Conservation (phyloP, 169 alveolate species). For the Plasmodium berghei region DNA sequence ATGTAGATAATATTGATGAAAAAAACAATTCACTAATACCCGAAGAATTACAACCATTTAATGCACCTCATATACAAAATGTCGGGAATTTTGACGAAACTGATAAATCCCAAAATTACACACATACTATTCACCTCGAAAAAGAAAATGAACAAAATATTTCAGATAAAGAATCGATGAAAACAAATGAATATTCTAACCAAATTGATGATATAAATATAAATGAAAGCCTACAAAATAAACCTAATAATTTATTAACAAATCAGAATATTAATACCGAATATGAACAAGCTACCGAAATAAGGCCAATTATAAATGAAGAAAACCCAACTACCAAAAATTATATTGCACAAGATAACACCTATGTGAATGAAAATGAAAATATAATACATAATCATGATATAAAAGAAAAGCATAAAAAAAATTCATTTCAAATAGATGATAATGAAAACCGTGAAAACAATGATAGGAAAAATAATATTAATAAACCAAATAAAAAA, state of each 20-base stretch:
- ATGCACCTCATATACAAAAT: neutral
- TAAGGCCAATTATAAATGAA: conserved; percentile 48
- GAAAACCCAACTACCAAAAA: conserved; percentile 14
- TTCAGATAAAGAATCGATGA: neutral
- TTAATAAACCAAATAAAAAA: conserved; percentile 34
- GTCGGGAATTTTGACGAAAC: neutral
- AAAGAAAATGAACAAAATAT: neutral
- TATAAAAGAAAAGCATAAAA: conserved; percentile 26
- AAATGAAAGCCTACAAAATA: conserved; percentile 2
- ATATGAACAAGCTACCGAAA: conserved; percentile 31
- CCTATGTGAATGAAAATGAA: neutral
- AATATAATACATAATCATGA: conserved; percentile 44
- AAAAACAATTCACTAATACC: neutral
- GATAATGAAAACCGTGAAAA: conserved; percentile 1
- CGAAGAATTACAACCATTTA: neutral
- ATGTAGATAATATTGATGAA: neutral
- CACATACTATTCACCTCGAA: neutral
- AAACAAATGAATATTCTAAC: neutral
- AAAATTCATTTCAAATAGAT: conserved; percentile 18
- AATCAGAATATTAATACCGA: conserved; percentile 27
- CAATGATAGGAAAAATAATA: conserved; percentile 16
- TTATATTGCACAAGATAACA: neutral
- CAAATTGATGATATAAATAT: neutral
- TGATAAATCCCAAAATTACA: neutral
- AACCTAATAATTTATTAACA: conserved; percentile 29